These are phyloP conservation scores for Paracoccidioides lutzii DNA, from an alignment of 2,329 filamentous ascomycete species.

Conservation along the genomic window DNA sequence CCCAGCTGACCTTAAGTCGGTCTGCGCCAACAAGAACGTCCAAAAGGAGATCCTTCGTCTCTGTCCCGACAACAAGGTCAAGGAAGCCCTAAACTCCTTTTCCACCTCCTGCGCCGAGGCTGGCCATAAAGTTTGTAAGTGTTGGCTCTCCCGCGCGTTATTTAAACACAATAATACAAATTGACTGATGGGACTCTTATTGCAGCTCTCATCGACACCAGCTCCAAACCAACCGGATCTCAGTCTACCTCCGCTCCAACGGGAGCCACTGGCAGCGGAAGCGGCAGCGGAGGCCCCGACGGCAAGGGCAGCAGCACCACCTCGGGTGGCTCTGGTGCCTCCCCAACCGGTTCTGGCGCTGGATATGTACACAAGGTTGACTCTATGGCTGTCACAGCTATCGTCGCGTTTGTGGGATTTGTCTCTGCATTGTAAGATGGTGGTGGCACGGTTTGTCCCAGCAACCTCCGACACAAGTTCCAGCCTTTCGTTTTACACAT, in stretches of 20 bases:
- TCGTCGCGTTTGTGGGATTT: constrained; percentile 30
- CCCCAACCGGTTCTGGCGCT: constrained; percentile 13
- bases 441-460: background rate
- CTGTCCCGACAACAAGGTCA: constrained; percentile 21
- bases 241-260: background rate
- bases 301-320: background rate
- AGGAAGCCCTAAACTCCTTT: constrained; percentile 28
- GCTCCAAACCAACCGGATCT: background rate
- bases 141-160: constrained; percentile 4
- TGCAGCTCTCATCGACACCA: background rate
- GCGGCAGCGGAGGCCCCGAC: background rate
- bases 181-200: background rate
- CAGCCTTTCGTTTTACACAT: background rate
- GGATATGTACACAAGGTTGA: constrained; percentile 22
- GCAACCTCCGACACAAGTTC: background rate
- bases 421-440: constrained; percentile 25
- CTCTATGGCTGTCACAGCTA: constrained; percentile 25
- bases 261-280: background rate
- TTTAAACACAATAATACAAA: constrained; percentile 3
- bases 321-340: constrained; percentile 8
- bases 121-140: constrained; percentile 31
- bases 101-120: constrained; percentile 26
- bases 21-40: constrained; percentile 28
- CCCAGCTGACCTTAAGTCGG: constrained; percentile 26
- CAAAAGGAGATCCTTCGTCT: constrained; percentile 24